Conservation (phyloP, 257 asterid species). For the Lycium barbarum region DNA sequence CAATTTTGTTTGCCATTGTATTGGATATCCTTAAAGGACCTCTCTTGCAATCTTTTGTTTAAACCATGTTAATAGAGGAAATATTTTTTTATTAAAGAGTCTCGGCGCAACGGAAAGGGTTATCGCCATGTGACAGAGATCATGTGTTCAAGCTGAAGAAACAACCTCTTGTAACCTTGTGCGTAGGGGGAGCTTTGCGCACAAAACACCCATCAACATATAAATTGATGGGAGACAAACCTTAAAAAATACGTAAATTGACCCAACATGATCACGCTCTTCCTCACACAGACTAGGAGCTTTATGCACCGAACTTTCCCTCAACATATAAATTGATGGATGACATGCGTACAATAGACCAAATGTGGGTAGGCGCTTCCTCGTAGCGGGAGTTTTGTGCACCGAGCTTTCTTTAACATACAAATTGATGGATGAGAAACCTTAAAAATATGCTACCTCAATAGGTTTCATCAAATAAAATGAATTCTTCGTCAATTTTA, state of each 20-base stretch:
- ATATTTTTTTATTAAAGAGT: background rate
- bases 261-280: background rate
- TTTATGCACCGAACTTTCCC: background rate
- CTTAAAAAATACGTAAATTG: background rate
- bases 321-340: background rate
- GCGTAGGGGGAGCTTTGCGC: background rate
- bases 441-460: background rate
- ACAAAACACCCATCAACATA: background rate
- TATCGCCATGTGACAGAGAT: background rate
- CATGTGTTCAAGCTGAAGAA: background rate
- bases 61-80: background rate
- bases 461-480: too few species aligned
- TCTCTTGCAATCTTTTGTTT: background rate
- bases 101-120: background rate
- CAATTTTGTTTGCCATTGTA: background rate
- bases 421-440: background rate
- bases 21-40: background rate
- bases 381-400: background rate
- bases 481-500: too few species aligned
- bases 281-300: background rate
- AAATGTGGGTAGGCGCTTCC: background rate
- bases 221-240: background rate
- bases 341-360: background rate
- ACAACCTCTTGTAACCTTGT: background rate
- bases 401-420: background rate